A percentile compares a stretch with the other conserved stretches of the same genome.
Evolutionary conservation across 73 alveolate genomes (phyloP).

Genomic region (Symbiodinium natans): DNA sequence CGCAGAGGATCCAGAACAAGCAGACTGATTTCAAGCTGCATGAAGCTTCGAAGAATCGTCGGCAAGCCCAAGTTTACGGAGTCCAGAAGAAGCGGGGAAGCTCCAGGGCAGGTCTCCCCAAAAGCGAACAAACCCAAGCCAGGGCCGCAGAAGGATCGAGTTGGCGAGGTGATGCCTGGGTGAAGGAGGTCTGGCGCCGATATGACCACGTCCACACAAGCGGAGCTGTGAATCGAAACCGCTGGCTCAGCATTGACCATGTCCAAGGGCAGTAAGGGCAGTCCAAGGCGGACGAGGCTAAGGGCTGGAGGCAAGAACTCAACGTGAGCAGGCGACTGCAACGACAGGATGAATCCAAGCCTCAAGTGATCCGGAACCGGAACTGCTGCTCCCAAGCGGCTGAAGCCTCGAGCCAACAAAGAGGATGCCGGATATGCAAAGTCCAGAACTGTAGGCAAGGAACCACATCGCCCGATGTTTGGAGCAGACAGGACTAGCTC

Average conservation of each 20-base stretch:
- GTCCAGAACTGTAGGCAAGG: background rate
- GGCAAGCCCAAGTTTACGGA: background rate
- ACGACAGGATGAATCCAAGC: background rate
- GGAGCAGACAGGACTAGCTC: background rate
- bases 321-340: background rate
- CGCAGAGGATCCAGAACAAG: background rate
- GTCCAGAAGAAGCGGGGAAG: background rate
- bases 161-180: background rate
- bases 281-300: background rate
- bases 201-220: background rate
- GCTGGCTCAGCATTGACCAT: background rate
- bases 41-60: background rate
- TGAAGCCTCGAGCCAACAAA: background rate
- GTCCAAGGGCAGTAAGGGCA: background rate
- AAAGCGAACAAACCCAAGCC: background rate
- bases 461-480: background rate
- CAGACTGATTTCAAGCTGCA: background rate
- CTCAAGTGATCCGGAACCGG: background rate
- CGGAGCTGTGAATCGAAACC: background rate
- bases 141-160: background rate
- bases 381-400: background rate
- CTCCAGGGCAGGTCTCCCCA: background rate
- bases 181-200: background rate
- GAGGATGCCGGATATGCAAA: background rate
- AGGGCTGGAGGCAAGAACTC: background rate